Conservation (phyloP, 139 green algal genomes). For the Micractinium sp. region DNA sequence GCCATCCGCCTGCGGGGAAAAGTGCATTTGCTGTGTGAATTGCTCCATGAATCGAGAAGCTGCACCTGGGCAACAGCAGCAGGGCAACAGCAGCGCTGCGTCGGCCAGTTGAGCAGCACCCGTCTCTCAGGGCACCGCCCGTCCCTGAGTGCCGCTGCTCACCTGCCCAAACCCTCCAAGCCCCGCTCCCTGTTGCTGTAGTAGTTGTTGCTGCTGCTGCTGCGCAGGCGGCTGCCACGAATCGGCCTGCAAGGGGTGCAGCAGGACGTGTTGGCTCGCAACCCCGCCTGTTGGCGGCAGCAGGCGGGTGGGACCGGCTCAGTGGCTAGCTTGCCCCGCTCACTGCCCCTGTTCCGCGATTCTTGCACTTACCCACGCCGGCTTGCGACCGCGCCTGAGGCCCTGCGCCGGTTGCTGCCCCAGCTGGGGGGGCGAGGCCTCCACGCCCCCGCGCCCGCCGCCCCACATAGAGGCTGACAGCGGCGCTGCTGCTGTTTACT, state of each 20-base stretch:
- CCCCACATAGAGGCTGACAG: slow-evolving; percentile 10
- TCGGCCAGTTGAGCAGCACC: neutral
- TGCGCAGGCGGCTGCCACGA: slow-evolving; percentile 8
- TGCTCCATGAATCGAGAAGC: no score
- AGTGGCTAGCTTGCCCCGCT: neutral
- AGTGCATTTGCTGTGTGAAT: neutral
- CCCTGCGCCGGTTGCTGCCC: neutral
- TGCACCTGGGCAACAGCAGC: no score
- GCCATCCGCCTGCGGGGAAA: neutral
- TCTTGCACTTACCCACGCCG: slow-evolving; percentile 11
- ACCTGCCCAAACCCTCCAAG: neutral
- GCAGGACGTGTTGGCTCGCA: no score
- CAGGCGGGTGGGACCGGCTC: neutral
- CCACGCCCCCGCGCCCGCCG: neutral
- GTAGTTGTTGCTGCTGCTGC: neutral
- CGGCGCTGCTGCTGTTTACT: neutral
- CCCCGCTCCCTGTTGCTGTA: neutral
- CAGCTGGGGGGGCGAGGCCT: slow-evolving; percentile 18
- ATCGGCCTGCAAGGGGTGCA: neutral
- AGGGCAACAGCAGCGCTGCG: neutral
- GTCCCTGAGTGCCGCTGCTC: neutral
- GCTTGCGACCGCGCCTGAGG: neutral
- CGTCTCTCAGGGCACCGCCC: neutral
- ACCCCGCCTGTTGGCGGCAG: neutral
- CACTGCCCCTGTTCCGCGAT: no score